Conservation (phyloP, 768 basidiomycete genomes). For the Rhizopogon rudus region DNA sequence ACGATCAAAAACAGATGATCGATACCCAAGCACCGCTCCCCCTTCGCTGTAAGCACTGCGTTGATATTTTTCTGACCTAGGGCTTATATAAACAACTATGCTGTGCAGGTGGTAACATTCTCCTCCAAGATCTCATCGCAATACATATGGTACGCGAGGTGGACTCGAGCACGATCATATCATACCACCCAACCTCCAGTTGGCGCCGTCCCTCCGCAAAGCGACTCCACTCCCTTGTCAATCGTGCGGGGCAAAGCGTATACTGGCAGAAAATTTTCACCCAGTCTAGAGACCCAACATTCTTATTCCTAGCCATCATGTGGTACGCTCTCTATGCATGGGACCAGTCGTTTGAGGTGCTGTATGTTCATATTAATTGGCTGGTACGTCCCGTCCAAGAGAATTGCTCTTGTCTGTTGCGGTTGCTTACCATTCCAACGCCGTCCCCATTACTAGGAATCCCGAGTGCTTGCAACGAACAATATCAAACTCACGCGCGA, state of each 20-base stretch:
- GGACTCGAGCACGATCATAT: conserved; percentile 27
- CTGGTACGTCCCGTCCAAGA: conserved; percentile 32
- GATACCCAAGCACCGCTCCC: conserved; percentile 30
- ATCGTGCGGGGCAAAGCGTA: conserved; percentile 29
- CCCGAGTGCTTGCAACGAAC: conserved; percentile 30
- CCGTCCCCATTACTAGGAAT: conserved; percentile 33
- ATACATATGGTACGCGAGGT: conserved; percentile 32
- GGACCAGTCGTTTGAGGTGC: conserved; percentile 51
- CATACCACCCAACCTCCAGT: conserved; percentile 27
- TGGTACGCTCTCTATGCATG: conserved; percentile 62
- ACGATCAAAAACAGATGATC: conserved; percentile 19
- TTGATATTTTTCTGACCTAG: background rate
- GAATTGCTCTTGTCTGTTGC: background rate
- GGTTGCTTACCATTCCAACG: background rate
- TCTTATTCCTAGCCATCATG: conserved; percentile 34
- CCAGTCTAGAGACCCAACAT: conserved; percentile 26
- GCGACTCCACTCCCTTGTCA: conserved; percentile 24
- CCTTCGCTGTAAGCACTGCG: conserved; percentile 13
- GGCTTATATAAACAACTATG: background rate
- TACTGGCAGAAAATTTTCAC: conserved; percentile 32
- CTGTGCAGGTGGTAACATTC: conserved; percentile 12
- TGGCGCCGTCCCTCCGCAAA: conserved; percentile 22
- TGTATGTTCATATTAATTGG: conserved; percentile 46
- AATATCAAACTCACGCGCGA: conserved; percentile 42
- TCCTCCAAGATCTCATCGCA: conserved; percentile 33